Evolutionary conservation across 768 basidiomycete species (phyloP), one percentile per base, ranked within the genome.

Genomic region (Boletales sp.): DNA sequence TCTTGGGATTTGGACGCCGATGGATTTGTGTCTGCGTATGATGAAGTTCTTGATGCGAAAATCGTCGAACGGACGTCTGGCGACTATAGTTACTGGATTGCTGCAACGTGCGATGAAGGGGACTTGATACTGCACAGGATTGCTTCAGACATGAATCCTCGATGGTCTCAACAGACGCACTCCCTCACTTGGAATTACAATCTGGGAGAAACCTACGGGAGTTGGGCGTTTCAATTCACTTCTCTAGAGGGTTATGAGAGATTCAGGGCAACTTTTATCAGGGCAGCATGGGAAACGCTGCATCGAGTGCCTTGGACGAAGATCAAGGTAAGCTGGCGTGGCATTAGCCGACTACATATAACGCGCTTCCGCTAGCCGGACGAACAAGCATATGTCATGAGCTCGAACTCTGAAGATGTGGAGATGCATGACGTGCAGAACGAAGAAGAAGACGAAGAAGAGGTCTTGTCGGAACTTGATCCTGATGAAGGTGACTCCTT

Each of bases 141-240:
- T 44, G 66, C 73, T 18, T 72, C 80, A 5, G 78, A 86, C 35
- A 85, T 89, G 82, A 91, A 88, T 58, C 83, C 83, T 58, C 76
- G 78, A 32, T 86, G 80, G 76, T 78, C 84, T 7, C 66, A 68
- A 30, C 79, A 77, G 50, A 77, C 82, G 64, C 64, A 68, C 41
- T 88, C 94, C 4, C 77, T 97, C 59, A 94, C 94, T 29, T 98
- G 97, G 90, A 95, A 94, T 56, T 76, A 91, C 64, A 63, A 78
- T 37, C 74, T 74, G 36, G 76, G 75, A n/a, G 75, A 76, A 27
- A 69, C 69, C 19, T 78, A 82, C 54, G 80, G 76, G 58, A 89
- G 91, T 47, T 98, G 94, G 92, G 82, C 90, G 19, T 77, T 97
- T 53, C 77, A 82, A 50, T 94, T 97, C 60, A 55, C 62, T 4